phyloP scores from a whole-genome alignment of 2,329 filamentous ascomycete genomes.

The Endocalyx cinctus region DNA sequence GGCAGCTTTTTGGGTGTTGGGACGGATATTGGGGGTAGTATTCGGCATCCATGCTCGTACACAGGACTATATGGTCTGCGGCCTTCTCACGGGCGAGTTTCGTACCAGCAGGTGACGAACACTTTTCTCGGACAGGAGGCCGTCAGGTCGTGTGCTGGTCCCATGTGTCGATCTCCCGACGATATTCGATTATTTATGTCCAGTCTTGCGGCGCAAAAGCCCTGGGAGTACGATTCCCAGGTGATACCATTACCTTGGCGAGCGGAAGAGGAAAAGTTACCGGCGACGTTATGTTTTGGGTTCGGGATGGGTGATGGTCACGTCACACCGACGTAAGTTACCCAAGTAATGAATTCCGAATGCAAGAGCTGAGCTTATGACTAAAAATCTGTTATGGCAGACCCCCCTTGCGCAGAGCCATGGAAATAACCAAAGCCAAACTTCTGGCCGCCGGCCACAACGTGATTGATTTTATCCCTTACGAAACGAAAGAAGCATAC shows the following conservation, averaged over 20 bases:
- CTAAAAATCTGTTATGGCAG: slow-evolving; percentile 1
- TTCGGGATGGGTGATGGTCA: slow-evolving; percentile 16
- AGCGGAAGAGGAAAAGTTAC: slow-evolving; percentile 13
- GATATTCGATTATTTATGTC: slow-evolving; percentile 10
- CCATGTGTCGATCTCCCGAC: slow-evolving; percentile 5
- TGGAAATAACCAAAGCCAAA: slow-evolving; percentile 17
- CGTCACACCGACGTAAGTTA: slow-evolving; percentile 13
- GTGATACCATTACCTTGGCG: slow-evolving; percentile 10
- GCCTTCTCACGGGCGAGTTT: slow-evolving; percentile 22
- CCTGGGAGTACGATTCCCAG: slow-evolving; percentile 7
- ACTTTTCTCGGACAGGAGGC: slow-evolving; percentile 6
- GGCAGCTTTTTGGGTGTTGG: slow-evolving; percentile 36
- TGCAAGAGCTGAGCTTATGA: no score
- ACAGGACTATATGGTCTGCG: slow-evolving; percentile 37
- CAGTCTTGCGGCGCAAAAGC: slow-evolving; percentile 1
- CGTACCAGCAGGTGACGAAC: slow-evolving; percentile 5
- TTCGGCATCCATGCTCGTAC: slow-evolving; percentile 36
- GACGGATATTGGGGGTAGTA: slow-evolving; percentile 40
- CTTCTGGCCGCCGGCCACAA: slow-evolving; percentile 13
- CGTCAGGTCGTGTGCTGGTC: slow-evolving; percentile 6
- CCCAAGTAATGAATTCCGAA: background rate
- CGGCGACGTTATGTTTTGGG: slow-evolving; percentile 15
- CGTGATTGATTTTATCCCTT: slow-evolving; percentile 14
- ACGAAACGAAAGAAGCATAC: slow-evolving; percentile 10
- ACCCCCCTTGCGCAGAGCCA: slow-evolving; percentile 13